These are phyloP conservation scores for Eucalyptus lansdowneana DNA, from an alignment of 345 rosid genomes.

Conservation along the genomic window DNA sequence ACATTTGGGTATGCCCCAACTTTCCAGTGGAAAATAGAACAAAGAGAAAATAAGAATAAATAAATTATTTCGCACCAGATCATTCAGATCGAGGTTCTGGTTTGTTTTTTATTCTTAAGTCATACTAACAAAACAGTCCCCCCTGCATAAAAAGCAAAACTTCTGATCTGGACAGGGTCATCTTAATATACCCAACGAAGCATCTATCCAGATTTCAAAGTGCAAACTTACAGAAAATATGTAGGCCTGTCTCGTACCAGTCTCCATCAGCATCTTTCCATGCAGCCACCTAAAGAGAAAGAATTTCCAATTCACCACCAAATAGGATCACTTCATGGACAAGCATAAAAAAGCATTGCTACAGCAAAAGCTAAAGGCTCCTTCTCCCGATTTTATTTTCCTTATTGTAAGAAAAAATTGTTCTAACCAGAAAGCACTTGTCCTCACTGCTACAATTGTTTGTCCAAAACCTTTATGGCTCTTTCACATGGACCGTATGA, in stretches of 20 bases:
- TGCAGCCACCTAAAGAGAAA: constrained; percentile 58
- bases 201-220: background rate
- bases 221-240: constrained; percentile 80
- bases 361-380: background rate
- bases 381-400: background rate
- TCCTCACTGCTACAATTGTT: background rate
- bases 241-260: constrained; percentile 92
- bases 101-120: background rate
- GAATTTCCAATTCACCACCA: background rate
- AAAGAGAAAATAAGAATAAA: background rate
- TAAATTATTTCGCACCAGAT: background rate
- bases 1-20: constrained; percentile 95
- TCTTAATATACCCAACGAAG: background rate
- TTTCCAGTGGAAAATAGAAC: constrained; percentile 4
- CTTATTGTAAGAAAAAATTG: background rate
- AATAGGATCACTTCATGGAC: background rate
- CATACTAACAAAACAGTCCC: background rate
- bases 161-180: background rate
- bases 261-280: constrained; percentile 95
- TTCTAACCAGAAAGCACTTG: background rate
- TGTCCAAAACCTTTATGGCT: background rate
- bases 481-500: background rate
- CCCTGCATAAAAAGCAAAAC: background rate
- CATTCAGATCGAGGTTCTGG: background rate
- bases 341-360: background rate